phyloP scores from a whole-genome alignment of 441 rosid species.

The Adansonia madagascariensis region DNA sequence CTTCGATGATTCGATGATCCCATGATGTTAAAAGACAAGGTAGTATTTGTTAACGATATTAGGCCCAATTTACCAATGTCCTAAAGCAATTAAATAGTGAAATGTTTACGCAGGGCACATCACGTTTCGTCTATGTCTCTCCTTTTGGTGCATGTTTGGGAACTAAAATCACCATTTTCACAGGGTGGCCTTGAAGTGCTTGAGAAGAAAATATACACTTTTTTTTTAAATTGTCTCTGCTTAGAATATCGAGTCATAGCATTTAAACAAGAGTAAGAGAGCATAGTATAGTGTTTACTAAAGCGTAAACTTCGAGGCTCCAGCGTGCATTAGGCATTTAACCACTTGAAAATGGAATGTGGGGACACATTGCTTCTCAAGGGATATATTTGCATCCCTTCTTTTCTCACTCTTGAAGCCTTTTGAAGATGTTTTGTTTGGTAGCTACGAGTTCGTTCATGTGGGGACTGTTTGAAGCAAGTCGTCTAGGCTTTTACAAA shows the following conservation, averaged over 20 bases:
- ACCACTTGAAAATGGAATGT: conserved; percentile 16
- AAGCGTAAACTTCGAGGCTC: not conserved
- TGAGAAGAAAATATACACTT: not conserved
- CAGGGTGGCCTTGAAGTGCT: not conserved
- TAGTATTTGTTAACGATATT: not conserved
- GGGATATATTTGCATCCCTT: conserved; percentile 22
- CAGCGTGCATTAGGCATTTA: conserved; percentile 16
- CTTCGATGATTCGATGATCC: not conserved
- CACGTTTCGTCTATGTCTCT: no score
- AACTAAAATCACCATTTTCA: not conserved
- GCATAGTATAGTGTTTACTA: not conserved
- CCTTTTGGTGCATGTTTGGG: not conserved
- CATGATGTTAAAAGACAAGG: not conserved
- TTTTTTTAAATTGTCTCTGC: not conserved
- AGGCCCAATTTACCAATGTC: not conserved
- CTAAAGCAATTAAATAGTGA: not conserved
- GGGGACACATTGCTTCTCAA: conserved; percentile 37
- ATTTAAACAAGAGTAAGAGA: not conserved
- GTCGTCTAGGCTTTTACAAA: not conserved
- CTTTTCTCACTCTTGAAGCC: conserved; percentile 29
- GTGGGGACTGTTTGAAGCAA: conserved; percentile 28
- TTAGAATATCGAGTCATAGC: not conserved
- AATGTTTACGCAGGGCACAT: not conserved
- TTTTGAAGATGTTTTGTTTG: conserved; percentile 18
- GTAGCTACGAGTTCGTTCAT: conserved; percentile 10